A percentile compares a stretch with the other conserved stretches of the same genome.
Evolutionary conservation across 1,139 yeast genomes (phyloP).

Genomic region (Geotrichum cucujoidarum): DNA sequence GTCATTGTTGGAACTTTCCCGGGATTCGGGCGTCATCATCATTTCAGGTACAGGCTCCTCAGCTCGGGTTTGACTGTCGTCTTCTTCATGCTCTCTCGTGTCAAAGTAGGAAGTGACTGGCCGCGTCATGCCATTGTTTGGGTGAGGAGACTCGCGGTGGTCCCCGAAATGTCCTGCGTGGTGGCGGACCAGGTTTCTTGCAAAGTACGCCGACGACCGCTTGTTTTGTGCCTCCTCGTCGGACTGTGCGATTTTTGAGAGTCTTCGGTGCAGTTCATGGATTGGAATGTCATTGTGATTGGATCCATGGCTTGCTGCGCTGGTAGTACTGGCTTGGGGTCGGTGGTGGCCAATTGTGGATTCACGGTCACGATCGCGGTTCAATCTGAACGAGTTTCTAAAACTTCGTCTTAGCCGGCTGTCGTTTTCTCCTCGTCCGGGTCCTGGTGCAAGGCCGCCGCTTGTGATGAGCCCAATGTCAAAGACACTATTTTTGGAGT

Average conservation of each 20-base stretch:
- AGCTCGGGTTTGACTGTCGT: slow-evolving; percentile 11
- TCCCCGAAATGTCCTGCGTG: slow-evolving; percentile 11
- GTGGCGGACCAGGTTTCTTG: slow-evolving; percentile 15
- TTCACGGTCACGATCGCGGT: not conserved
- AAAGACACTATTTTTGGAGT: slow-evolving; percentile 19
- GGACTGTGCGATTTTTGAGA: not conserved
- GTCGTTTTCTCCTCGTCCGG: slow-evolving; percentile 16
- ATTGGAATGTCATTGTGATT: slow-evolving; percentile 27
- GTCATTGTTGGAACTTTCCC: not conserved
- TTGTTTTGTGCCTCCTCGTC: not conserved
- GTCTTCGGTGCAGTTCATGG: slow-evolving; percentile 24
- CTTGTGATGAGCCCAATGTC: slow-evolving; percentile 30
- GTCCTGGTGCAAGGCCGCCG: slow-evolving; percentile 35
- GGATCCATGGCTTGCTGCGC: not conserved
- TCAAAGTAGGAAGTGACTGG: slow-evolving; percentile 6
- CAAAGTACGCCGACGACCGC: slow-evolving; percentile 1
- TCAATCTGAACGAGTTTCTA: not conserved
- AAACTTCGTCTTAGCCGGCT: not conserved
- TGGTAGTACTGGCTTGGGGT: not conserved
- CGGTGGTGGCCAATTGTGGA: not conserved
- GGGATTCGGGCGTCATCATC: not conserved
- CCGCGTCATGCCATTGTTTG: slow-evolving; percentile 5
- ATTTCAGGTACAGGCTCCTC: slow-evolving; percentile 26
- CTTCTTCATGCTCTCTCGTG: not conserved
- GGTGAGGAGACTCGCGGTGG: slow-evolving; percentile 12